Base-by-base conservation (phyloP, 225 moss, liverwort and hornwort species). In the Pseudisothecium myosuroides region DNA sequence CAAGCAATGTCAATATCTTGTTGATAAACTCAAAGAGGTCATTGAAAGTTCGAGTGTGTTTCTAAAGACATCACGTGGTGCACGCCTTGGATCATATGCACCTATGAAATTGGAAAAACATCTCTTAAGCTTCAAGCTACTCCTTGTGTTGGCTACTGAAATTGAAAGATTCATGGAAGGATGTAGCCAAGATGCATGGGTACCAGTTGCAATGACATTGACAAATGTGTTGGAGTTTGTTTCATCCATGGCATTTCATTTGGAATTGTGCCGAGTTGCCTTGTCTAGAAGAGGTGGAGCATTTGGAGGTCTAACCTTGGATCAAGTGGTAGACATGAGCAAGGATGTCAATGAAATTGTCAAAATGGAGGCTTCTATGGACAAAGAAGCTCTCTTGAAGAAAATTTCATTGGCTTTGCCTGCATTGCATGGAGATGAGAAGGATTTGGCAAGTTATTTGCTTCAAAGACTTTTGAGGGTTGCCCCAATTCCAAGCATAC, bases 331-430 rank as follows among this genome's bases (percentile, higher is more conserved):
- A 39, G 1, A 17, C 17, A 17, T 43, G 0, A 45, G 28, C 6
- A 73, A 45, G 17, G 26, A 10, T 17, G 17, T 73, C 2, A 2
- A 45, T 28, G 73, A 45, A 16, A 41, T 17, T 17, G 45, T 73
- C 45, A 28, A 73, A 73, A 17, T 1, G 0, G 45, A 73, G 73
- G 45, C 45, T 17, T 73, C 0, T 28, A 0, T 10, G 1, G 73
- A 73, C 10, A 73, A 73, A 73, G 73, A 73, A 28, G 27, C 1
- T 1, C 28, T 73, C 3, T 6, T 73, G 73, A 17, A 73, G 45
- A 73, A 73, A 73, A 73, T 73, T 28, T 28, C 45, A 10, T 45
- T 45, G 28, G 28, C 15, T 3, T 73, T 73, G 17, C 73, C 28
- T 73, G 45, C 28, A 28, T 28, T 45, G 45, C 6, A 45, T 10